Evolutionary conservation across 2,329 filamentous ascomycete species (phyloP).

Genomic region (Allantophomopsis cytisporea): DNA sequence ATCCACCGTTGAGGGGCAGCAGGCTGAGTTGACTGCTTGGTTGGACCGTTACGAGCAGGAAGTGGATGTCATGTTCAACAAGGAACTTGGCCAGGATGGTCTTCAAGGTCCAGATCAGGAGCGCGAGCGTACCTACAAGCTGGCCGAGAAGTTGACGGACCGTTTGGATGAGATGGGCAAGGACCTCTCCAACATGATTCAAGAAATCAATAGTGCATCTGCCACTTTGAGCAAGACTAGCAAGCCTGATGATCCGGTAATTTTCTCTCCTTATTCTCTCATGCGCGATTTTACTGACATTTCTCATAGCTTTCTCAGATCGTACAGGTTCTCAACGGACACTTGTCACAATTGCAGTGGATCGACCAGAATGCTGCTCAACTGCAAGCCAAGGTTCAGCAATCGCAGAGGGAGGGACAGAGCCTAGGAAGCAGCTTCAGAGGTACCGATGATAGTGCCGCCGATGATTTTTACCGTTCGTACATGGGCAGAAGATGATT

Average conservation of each 20-base stretch:
- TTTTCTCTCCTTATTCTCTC: conserved; percentile 21
- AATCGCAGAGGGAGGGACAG: conserved; percentile 68
- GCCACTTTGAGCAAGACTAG: conserved; percentile 76
- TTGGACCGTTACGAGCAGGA: conserved; percentile 85
- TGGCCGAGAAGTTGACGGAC: conserved; percentile 85
- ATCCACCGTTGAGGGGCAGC: conserved; percentile 77
- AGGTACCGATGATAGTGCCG: conserved; percentile 53
- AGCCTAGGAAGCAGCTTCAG: conserved; percentile 42
- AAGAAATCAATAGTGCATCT: conserved; percentile 94
- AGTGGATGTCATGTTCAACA: conserved; percentile 76
- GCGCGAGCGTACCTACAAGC: conserved; percentile 88
- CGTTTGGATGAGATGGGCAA: conserved; percentile 88
- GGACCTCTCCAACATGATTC: conserved; percentile 90
- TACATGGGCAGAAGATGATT: conserved; percentile 61
- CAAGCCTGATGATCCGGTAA: conserved; percentile 77
- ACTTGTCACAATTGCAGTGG: conserved; percentile 82
- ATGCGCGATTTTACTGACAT: conserved; percentile 6
- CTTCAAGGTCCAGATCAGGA: conserved; percentile 87
- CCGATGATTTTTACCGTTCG: conserved; percentile 83
- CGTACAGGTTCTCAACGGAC: conserved; percentile 85
- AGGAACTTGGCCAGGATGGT: conserved; percentile 64
- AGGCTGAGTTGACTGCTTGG: conserved; percentile 79
- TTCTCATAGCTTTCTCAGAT: conserved; percentile 70
- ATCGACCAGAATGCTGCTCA: conserved; percentile 78
- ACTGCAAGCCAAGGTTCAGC: conserved; percentile 68